These are phyloP conservation scores for Coemansia sp. DNA, from an alignment of 192 early-diverging fungal species.

Conservation along the genomic window DNA sequence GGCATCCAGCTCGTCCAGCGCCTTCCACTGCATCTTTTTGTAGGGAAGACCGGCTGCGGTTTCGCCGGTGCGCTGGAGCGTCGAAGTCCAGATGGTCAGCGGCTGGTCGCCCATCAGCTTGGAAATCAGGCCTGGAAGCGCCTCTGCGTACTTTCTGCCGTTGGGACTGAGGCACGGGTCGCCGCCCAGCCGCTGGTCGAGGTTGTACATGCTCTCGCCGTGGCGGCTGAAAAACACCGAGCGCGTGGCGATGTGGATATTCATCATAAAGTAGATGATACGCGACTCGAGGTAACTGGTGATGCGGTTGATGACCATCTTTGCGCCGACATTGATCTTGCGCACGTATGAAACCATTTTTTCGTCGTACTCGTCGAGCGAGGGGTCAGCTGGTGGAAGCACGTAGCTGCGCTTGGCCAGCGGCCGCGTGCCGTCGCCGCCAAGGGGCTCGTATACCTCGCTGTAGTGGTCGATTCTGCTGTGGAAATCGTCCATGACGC, in stretches of 20 bases:
- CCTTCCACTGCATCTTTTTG: slow-evolving; percentile 95
- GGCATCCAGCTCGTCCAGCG: slow-evolving; percentile 94
- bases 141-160: slow-evolving; percentile 81
- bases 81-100: slow-evolving; percentile 95
- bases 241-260: slow-evolving; percentile 93
- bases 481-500: slow-evolving; percentile 89
- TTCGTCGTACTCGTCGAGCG: slow-evolving; percentile 59
- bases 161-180: slow-evolving; percentile 87
- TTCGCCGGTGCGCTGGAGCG: slow-evolving; percentile 89
- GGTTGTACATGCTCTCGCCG: slow-evolving; percentile 94
- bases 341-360: slow-evolving; percentile 83
- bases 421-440: slow-evolving; percentile 53
- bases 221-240: slow-evolving; percentile 91
- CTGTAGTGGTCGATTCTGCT: slow-evolving; percentile 92
- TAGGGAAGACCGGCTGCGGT: slow-evolving; percentile 78
- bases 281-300: slow-evolving; percentile 93
- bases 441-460: slow-evolving; percentile 85
- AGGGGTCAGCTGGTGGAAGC: slow-evolving; percentile 39
- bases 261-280: slow-evolving; percentile 99
- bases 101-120: slow-evolving; percentile 72
- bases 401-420: slow-evolving; percentile 53
- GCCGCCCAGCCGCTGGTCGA: slow-evolving; percentile 90
- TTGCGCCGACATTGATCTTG: slow-evolving; percentile 89
- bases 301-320: slow-evolving; percentile 92
- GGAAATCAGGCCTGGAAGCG: slow-evolving; percentile 79